Evolutionary conservation across 495 filamentous ascomycete genomes (phyloP), one percentile per base, ranked within the genome.

Genomic region (Thermochaetoides thermophila): DNA sequence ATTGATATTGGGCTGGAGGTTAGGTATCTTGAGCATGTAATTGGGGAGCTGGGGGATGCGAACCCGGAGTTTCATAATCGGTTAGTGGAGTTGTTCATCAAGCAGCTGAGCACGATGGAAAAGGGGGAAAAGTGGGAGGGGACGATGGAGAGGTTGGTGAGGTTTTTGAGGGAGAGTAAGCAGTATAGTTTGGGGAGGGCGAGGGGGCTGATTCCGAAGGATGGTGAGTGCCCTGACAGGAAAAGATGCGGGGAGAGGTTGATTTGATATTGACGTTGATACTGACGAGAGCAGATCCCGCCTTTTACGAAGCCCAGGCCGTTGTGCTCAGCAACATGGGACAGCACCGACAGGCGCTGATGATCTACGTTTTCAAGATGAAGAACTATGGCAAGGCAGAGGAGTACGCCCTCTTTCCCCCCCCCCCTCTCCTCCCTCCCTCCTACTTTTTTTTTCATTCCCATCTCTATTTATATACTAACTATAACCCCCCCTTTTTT

Each of bases 291-390:
- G 15, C 32, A 87, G 84, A 93, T 52, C 70, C 85, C 1, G 64
- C 73, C 10, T 91, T 89, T 51, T 92, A 78, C 57, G 89, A 96
- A 54, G 77, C 84, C 4, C 76, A 85, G 32, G 91, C 91, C 14
- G 77, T 95, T 20, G 76, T 96, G 7, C 74, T 96, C 19, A 84
- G 83, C 54, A 91, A 91, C 44, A 92, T 99, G 82, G 84, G 81
- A 7, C 80, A 85, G 37, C 86, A 99, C 57, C 80, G 83, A 49
- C 84, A 94, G 52, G 87, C 91, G 0, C 57, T 99, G 14, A 79
- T 86, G 53, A 92, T 96, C 16, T 99, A 94, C 50, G 86, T 96
- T 9, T 99, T 94, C 60, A 86, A 87, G 45, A 66, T 99, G 36
- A 57, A 80, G 37, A 78, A 89, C 50, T 82, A 82, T 38, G 64